phyloP scores from a whole-genome alignment of 345 rosid species.

The Microthlaspi erraticum region DNA sequence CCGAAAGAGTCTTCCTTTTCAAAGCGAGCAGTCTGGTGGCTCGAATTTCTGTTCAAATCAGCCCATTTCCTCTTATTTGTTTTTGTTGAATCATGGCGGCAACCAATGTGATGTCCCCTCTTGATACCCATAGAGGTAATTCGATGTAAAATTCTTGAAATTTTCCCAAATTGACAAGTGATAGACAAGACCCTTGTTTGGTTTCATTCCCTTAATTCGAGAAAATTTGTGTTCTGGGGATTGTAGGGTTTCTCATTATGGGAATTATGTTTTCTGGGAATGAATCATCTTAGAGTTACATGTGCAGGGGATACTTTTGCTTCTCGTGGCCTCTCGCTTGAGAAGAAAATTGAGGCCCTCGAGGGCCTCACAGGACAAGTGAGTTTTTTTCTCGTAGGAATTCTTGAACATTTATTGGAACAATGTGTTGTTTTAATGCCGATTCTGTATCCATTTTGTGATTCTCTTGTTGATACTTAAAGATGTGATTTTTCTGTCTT shows the following conservation, averaged over 20 bases:
- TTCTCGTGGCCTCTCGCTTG: constrained; percentile 71
- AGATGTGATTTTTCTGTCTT: background rate
- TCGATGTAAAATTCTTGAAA: background rate
- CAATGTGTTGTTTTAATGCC: background rate
- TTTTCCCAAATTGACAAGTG: background rate
- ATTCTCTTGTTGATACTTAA: background rate
- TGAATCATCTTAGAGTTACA: background rate
- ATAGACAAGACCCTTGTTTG: constrained; percentile 6
- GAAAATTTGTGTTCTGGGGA: background rate
- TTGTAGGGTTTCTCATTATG: constrained; percentile 13
- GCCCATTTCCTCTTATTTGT: background rate
- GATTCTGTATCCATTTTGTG: background rate
- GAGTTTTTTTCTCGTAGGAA: constrained; percentile 33
- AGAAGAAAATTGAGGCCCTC: constrained; percentile 89
- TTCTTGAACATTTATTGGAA: background rate
- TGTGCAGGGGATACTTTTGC: constrained; percentile 58
- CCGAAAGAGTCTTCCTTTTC: constrained; percentile 7
- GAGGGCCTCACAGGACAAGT: constrained; percentile 87
- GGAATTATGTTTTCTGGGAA: background rate
- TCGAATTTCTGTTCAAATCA: background rate
- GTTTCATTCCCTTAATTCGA: background rate
- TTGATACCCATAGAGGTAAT: constrained; percentile 56
- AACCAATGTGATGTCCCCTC: constrained; percentile 60
- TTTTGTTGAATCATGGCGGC: constrained; percentile 65
- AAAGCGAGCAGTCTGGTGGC: background rate